These are phyloP conservation scores for Zygnema cylindricum DNA, from an alignment of 139 green algal species.

Conservation along the genomic window DNA sequence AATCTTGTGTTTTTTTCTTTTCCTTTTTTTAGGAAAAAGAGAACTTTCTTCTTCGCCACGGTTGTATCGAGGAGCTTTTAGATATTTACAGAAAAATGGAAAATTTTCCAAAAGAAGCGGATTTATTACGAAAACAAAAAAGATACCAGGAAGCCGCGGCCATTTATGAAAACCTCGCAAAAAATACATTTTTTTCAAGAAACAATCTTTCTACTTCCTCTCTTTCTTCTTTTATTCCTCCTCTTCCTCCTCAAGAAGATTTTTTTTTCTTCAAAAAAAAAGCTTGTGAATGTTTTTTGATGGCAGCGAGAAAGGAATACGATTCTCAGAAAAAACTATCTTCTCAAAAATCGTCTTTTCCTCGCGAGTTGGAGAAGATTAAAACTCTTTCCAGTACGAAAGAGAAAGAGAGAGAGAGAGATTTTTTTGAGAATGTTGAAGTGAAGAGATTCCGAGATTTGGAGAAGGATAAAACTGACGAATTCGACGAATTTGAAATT, in stretches of 20 bases:
- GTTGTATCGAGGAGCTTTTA: neutral
- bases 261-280: neutral
- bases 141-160: neutral
- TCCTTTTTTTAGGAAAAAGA: neutral
- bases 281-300: neutral
- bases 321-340: neutral
- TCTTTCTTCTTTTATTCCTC: too few species aligned
- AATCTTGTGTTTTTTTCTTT: neutral
- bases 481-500: neutral
- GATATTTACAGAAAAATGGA: neutral
- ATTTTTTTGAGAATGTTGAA: neutral
- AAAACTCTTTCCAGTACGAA: too few species aligned
- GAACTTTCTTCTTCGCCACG: neutral
- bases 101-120: neutral
- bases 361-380: too few species aligned
- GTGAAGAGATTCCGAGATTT: neutral
- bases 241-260: neutral
- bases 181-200: too few species aligned
- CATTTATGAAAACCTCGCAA: neutral
- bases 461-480: neutral
- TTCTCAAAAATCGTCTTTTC: neutral
- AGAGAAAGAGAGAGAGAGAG: too few species aligned
- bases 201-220: too few species aligned
- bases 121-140: neutral
- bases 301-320: neutral